A percentile compares a stretch with the other conserved stretches of the same genome.
Evolutionary conservation across 2,329 filamentous ascomycete species (phyloP).

Genomic region (Fusarium incarnatum): DNA sequence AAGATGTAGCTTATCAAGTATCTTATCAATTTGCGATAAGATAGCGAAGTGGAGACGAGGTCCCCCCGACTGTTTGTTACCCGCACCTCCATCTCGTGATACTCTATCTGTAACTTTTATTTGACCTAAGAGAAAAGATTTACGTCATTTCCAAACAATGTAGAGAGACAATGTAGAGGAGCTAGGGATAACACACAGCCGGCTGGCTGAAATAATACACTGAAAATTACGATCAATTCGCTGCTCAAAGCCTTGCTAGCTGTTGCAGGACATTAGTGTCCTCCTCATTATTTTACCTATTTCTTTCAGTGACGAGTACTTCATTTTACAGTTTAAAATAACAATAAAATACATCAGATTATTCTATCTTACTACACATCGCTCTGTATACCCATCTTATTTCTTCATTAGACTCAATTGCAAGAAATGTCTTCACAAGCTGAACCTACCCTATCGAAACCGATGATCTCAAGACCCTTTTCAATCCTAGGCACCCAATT

Average conservation of each 20-base stretch:
- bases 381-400: not conserved
- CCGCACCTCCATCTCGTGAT: not conserved
- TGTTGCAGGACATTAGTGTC: too few species aligned
- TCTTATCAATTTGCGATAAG: not conserved
- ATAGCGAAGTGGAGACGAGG: not conserved
- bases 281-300: too few species aligned
- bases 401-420: not conserved
- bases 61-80: not conserved
- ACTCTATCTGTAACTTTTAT: not conserved
- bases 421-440: not conserved
- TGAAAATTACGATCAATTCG: too few species aligned
- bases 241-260: too few species aligned
- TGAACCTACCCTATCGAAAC: not conserved
- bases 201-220: too few species aligned
- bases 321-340: too few species aligned
- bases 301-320: too few species aligned
- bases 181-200: fast-evolving
- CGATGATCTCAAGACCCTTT: not conserved
- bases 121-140: not conserved
- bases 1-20: too few species aligned
- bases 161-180: not conserved
- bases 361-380: too few species aligned
- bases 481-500: not conserved
- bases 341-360: too few species aligned
- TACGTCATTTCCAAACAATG: not conserved